These are phyloP conservation scores for Speleostelium caveatum DNA, from an alignment of 78 protist species.

Conservation along the genomic window DNA sequence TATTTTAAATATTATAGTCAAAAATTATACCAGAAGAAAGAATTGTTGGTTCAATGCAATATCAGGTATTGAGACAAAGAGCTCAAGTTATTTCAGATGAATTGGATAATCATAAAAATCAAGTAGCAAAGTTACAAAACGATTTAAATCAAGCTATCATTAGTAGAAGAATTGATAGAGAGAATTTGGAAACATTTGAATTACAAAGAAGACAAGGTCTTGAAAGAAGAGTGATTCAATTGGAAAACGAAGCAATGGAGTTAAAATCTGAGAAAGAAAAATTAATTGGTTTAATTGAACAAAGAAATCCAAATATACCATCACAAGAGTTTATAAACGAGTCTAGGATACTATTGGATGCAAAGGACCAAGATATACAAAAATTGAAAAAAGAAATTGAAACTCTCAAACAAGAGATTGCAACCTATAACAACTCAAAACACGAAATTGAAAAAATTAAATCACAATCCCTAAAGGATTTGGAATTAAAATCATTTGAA, in stretches of 20 bases:
- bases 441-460: conserved; percentile 22
- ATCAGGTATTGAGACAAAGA: conserved; percentile 43
- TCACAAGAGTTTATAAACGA: conserved; percentile 39
- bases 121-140: conserved; percentile 36
- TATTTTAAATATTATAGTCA: not conserved
- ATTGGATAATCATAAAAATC: conserved; percentile 37
- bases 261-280: conserved; percentile 68
- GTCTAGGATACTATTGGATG: conserved; percentile 36
- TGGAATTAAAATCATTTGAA: conserved; percentile 32
- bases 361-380: conserved; percentile 46
- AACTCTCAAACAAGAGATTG: conserved; percentile 1
- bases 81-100: conserved; percentile 32
- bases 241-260: conserved; percentile 39
- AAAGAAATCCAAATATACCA: conserved; percentile 42
- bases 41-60: conserved; percentile 35
- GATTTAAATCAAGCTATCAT: conserved; percentile 37
- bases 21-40: conserved; percentile 60
- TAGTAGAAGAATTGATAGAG: conserved; percentile 41
- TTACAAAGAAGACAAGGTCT: conserved; percentile 12
- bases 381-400: conserved; percentile 35
- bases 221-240: conserved; percentile 34
- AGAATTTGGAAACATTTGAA: conserved; percentile 28
- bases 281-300: conserved; percentile 45
- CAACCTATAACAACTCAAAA: conserved; percentile 9
- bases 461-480: not conserved